A percentile compares a stretch with the other conserved stretches of the same genome.
Evolutionary conservation across 163 green algal genomes (phyloP).

Genomic region (Scenedesmus sp.): DNA sequence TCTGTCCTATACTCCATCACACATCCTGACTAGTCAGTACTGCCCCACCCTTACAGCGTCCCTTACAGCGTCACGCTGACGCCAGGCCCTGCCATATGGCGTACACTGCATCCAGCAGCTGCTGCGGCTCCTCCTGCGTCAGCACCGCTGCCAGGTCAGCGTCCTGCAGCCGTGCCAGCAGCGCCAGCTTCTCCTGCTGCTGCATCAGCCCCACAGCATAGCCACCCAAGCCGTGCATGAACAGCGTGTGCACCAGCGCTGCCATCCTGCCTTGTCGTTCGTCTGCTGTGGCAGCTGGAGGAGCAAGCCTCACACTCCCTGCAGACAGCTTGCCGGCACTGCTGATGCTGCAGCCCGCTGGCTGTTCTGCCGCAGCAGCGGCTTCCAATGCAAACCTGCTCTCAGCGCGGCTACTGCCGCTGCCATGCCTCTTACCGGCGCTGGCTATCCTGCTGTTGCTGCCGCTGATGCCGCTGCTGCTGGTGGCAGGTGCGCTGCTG

Average conservation of each 20-base stretch:
- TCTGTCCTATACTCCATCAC: no score
- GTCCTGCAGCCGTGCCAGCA: background rate
- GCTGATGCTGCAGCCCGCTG: background rate
- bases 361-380: background rate
- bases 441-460: background rate
- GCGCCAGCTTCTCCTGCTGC: conserved; percentile 8
- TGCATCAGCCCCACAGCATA: background rate
- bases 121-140: background rate
- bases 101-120: background rate
- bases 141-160: background rate
- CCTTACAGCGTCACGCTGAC: no score
- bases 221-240: background rate
- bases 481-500: background rate
- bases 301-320: background rate
- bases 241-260: background rate
- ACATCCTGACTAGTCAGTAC: no score
- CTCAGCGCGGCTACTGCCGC: background rate
- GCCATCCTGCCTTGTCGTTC: background rate
- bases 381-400: background rate
- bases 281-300: background rate
- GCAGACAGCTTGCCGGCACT: background rate
- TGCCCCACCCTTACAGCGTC: no score
- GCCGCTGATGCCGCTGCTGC: background rate
- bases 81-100: background rate
- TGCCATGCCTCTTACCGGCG: background rate